A percentile compares a stretch with the other conserved stretches of the same genome.
Evolutionary conservation across 164 flowering plant species (phyloP).

Genomic region (Annona squamosa): DNA sequence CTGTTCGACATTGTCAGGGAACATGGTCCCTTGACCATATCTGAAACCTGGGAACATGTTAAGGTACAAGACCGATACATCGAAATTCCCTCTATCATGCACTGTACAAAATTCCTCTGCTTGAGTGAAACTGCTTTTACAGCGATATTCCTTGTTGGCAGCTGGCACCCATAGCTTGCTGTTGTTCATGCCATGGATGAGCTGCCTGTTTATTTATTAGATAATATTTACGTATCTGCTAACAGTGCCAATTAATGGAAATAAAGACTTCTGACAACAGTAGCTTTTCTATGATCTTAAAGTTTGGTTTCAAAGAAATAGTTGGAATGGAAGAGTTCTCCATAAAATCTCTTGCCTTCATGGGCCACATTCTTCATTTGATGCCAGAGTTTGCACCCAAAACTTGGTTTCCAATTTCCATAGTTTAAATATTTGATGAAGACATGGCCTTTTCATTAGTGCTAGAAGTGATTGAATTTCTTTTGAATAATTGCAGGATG

Average conservation of each 20-base stretch:
- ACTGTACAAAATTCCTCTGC: not conserved
- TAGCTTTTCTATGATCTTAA: no score
- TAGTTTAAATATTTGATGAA: no score
- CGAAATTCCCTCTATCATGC: not conserved
- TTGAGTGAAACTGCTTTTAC: not conserved
- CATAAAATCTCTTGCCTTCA: no score
- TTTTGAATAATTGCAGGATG: conserved; percentile 43
- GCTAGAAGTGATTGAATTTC: not conserved
- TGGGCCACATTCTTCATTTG: no score
- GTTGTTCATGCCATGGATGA: not conserved
- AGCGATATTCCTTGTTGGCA: not conserved
- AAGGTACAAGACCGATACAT: conserved; percentile 29
- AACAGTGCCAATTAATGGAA: no score
- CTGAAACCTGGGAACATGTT: conserved; percentile 72
- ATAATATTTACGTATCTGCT: no score
- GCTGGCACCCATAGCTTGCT: not conserved
- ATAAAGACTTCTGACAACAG: no score
- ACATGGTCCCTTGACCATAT: conserved; percentile 84
- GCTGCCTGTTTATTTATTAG: not conserved
- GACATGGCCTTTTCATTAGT: no score
- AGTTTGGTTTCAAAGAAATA: no score
- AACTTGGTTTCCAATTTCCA: no score
- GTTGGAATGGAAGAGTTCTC: no score
- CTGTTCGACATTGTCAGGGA: conserved; percentile 80
- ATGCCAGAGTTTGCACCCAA: no score